Evolutionary conservation across 192 early-diverging fungal genomes (phyloP).

Genomic region (Backusella tuberculispora): DNA sequence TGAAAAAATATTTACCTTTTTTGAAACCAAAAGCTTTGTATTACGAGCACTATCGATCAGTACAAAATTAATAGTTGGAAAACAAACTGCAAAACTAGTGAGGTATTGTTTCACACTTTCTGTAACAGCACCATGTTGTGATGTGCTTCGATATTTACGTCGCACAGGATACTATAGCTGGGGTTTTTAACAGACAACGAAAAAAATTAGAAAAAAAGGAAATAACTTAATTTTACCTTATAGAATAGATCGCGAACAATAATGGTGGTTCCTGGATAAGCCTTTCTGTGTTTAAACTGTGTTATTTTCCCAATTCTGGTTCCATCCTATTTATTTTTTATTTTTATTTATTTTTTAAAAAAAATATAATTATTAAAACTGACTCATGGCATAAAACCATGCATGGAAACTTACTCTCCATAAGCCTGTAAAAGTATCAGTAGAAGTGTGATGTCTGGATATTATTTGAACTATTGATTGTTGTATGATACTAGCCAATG

Average conservation of each 20-base stretch:
- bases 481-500: slow-evolving; percentile 52
- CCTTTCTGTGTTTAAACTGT: slow-evolving; percentile 24
- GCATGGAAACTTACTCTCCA: slow-evolving; percentile 40
- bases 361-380: not conserved
- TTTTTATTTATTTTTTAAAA: not conserved
- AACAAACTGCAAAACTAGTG: slow-evolving; percentile 53
- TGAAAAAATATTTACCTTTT: slow-evolving; percentile 45
- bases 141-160: slow-evolving; percentile 43
- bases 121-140: slow-evolving; percentile 11
- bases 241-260: slow-evolving; percentile 69
- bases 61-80: slow-evolving; percentile 45
- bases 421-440: slow-evolving; percentile 43
- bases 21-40: slow-evolving; percentile 38
- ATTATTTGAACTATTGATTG: slow-evolving; percentile 55
- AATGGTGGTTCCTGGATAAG: slow-evolving; percentile 60
- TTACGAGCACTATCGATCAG: slow-evolving; percentile 42
- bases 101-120: slow-evolving; percentile 55
- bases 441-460: slow-evolving; percentile 43
- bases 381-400: too few species aligned
- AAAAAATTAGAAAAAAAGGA: not conserved
- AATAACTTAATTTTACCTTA: slow-evolving; percentile 48
- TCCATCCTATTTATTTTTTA: slow-evolving; percentile 47
- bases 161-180: slow-evolving; percentile 60
- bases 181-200: not conserved
- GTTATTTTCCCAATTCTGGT: slow-evolving; percentile 48